Conservation (phyloP, 1,284 basidiomycete genomes). For the Tylopilus orsonianus region DNA sequence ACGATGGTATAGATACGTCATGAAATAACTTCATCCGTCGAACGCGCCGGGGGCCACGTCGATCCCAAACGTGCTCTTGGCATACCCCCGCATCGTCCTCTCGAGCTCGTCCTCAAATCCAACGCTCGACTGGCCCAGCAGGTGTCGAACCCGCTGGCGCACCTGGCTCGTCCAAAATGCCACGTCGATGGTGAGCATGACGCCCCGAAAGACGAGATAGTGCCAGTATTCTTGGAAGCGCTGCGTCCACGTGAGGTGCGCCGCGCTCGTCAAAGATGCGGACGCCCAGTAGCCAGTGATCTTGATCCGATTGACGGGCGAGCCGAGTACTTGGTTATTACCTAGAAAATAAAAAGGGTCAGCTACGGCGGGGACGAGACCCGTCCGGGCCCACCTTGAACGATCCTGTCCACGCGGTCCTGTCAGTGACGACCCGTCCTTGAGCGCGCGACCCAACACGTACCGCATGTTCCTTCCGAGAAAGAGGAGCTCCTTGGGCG, state of each 20-base stretch:
- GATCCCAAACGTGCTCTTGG: slow-evolving; percentile 59
- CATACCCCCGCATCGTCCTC: slow-evolving; percentile 54
- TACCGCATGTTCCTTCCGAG: slow-evolving; percentile 77
- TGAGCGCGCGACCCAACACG: not conserved
- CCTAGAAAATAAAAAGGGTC: slow-evolving; percentile 35
- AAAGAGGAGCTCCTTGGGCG: slow-evolving; percentile 81
- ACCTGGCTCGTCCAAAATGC: slow-evolving; percentile 56
- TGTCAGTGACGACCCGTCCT: not conserved
- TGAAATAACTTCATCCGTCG: slow-evolving; percentile 37
- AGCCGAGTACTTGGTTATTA: slow-evolving; percentile 77
- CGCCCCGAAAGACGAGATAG: slow-evolving; percentile 52
- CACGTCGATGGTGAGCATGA: slow-evolving; percentile 56
- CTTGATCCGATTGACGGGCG: slow-evolving; percentile 85
- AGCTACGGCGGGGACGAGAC: not conserved
- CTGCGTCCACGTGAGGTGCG: slow-evolving; percentile 39
- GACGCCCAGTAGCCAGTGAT: slow-evolving; percentile 77
- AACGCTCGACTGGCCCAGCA: slow-evolving; percentile 33
- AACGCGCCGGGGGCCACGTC: slow-evolving; percentile 48
- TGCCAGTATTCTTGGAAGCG: slow-evolving; percentile 47
- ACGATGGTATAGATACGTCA: no score
- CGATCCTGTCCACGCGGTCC: slow-evolving; percentile 40
- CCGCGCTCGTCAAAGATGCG: slow-evolving; percentile 46
- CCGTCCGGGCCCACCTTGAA: slow-evolving; percentile 48
- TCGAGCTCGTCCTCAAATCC: slow-evolving; percentile 70
- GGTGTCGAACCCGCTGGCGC: slow-evolving; percentile 44